Base-by-base conservation (phyloP, 805 yeast species). In the Ogataea populi-albae region DNA sequence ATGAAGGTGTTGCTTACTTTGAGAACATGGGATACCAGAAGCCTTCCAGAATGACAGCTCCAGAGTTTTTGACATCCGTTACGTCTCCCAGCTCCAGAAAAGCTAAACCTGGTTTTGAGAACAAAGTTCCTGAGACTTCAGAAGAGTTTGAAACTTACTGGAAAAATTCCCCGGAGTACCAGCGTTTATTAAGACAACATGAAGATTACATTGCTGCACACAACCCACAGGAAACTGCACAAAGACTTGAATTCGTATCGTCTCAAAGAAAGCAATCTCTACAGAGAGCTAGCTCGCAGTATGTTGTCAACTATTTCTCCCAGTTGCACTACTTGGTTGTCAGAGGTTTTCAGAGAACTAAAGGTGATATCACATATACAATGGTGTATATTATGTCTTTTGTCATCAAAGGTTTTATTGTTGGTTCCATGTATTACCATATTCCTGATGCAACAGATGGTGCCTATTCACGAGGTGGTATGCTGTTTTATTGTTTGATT, bases 1-100 rank as follows among this genome's bases (percentile, higher is more conserved):
- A 52, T 19, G 57, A 61, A 30, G 84, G 81, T 32, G 75, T 68
- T 58, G 70, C 64, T 8, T 79, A 66, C 49, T 79, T 79, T 49
- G 56, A 68, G 45, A 63, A 65, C n/a, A 79, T 79, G 85, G 86
- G 86, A 36, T 79, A 68, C 63, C 61, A 65, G 17, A 77, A 81
- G 55, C 83, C 83, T 34, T 66, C 67, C 37, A 75, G 85, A 69
- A 79, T 75, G 73, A 75, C 83, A 10, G 77, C 85, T 21, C 80
- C 85, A 11, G 86, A 79, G 57, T 79, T 67, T 52, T 71, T 79
- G 53, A 79, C 85, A 17, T 76, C 85, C 7, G 73, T 79, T 37
- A 79, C 86, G 11, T 80, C 79, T 50, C 83, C 80, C 23, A 73
- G 70, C 22, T 81, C 79, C 44, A 69, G 84, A 63, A 53, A 62